These are phyloP conservation scores for Neocatenulostroma microsporum DNA, from an alignment of 2,329 filamentous ascomycete genomes.

Conservation along the genomic window DNA sequence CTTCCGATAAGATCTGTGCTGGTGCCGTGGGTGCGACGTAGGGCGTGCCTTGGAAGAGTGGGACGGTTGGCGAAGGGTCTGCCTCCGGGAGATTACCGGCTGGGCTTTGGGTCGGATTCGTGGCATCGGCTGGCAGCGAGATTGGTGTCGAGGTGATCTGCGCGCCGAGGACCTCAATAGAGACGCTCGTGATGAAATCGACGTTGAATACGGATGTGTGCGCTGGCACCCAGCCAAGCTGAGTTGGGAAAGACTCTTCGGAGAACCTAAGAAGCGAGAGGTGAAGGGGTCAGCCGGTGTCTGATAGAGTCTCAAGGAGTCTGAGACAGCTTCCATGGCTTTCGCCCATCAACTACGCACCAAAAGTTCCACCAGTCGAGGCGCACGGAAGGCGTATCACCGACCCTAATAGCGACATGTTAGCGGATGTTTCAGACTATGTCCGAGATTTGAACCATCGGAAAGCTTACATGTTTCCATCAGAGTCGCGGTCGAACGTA, in stretches of 20 bases:
- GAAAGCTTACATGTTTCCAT: neutral
- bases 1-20: neutral
- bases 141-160: neutral
- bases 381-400: neutral
- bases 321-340: too few species aligned
- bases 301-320: too few species aligned
- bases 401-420: conserved; percentile 1
- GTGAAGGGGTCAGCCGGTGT: too few species aligned
- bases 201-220: conserved; percentile 1
- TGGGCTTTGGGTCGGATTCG: neutral
- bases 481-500: neutral
- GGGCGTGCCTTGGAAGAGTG: neutral
- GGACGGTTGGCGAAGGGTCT: conserved; percentile 1
- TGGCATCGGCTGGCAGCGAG: neutral
- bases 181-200: conserved; percentile 2
- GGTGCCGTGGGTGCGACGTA: conserved; percentile 1
- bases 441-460: too few species aligned
- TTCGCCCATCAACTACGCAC: too few species aligned
- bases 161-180: neutral
- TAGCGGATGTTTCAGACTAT: neutral
- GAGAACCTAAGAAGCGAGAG: too few species aligned
- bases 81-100: conserved; percentile 1
- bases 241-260: neutral
- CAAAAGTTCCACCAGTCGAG: conserved; percentile 2
- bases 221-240: conserved; percentile 1